A percentile compares a stretch with the other conserved stretches of the same genome.
Conservation (phyloP, 495 filamentous ascomycete species). For the Achaetomiella virescens region DNA sequence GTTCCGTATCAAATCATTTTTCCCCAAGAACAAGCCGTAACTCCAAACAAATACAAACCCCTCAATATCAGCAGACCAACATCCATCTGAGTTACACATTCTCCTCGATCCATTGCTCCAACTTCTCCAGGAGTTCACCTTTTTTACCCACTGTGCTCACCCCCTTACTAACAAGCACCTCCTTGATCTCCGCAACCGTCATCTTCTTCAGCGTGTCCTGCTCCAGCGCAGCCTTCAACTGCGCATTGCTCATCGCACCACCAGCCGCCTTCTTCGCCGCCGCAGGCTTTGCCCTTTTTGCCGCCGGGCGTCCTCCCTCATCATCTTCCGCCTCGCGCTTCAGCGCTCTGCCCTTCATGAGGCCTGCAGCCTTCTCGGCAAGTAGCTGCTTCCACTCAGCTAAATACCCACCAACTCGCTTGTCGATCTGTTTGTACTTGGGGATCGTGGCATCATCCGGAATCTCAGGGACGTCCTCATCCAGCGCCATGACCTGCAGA, state of each 20-base stretch:
- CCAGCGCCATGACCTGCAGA: constrained; percentile 83
- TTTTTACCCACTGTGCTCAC: constrained; percentile 65
- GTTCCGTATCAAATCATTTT: not conserved
- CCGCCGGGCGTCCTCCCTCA: constrained; percentile 34
- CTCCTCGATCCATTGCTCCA: constrained; percentile 70
- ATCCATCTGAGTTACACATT: constrained; percentile 27
- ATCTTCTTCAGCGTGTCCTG: constrained; percentile 62
- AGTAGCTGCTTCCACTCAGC: constrained; percentile 69
- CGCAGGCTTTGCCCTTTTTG: constrained; percentile 36
- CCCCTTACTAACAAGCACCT: constrained; percentile 56
- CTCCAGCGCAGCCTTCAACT: constrained; percentile 54
- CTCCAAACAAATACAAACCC: not conserved
- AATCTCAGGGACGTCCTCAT: constrained; percentile 80
- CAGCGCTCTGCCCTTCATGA: constrained; percentile 28
- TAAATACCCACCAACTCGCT: constrained; percentile 72
- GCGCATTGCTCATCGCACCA: constrained; percentile 43
- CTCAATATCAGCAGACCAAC: not conserved
- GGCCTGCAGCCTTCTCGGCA: constrained; percentile 40
- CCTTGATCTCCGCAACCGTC: constrained; percentile 64
- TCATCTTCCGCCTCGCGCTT: constrained; percentile 41
- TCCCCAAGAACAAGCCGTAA: not conserved
- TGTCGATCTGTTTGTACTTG: constrained; percentile 72
- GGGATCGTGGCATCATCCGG: constrained; percentile 81
- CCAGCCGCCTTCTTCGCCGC: constrained; percentile 15
- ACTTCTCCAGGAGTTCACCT: constrained; percentile 66